Evolutionary conservation across 495 filamentous ascomycete genomes (phyloP), one percentile per base, ranked within the genome.

Genomic region (Penicillium simplicissimum): DNA sequence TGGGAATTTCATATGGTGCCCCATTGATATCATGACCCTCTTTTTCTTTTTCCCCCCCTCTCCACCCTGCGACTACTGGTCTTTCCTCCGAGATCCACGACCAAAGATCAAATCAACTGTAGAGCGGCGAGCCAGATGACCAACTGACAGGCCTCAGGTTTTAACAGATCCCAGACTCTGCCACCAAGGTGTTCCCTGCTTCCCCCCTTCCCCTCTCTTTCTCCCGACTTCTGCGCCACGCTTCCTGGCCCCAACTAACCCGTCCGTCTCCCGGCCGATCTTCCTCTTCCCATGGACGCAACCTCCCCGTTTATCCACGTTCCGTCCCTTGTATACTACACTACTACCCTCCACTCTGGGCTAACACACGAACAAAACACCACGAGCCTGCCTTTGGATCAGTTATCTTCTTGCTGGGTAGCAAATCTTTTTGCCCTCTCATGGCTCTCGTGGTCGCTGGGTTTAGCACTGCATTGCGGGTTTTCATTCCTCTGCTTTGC

Each of bases 261-360:
- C 36, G 52, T 45, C 55, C 55, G 36, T 52, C 60, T 40, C 34
- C 58, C 60, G 58, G 62, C 35, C 49, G 65, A 67, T 67, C 65
- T 58, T 37, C 58, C 60, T 61, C 53, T 51, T 60, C 48, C 64
- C 65, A 67, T 60, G 61, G 65, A 58, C 43, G 31, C 37, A 36
- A 36, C 45, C 33, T 52, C 38, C 43, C 49, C 55, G 36, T 43
- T 23, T 53, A 65, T 31, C 57, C 57, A 60, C 60, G 60, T 63
- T 62, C 52, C 57, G 38, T 25, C 51, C 25, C 19, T 55, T 57
- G 25, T 58, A 56, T 52, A 58, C 36, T 25, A 31, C 6, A 31
- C 28, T 31, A 31, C 28, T 49, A 43, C 47, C 15, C 11, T 35
- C 28, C 14, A 4, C 42, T 48, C 21, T 13, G 8, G 7, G 11